Evolutionary conservation across 1,139 yeast species (phyloP), one percentile per base, ranked within the genome.

Genomic region (Saccharomyces hybrid): DNA sequence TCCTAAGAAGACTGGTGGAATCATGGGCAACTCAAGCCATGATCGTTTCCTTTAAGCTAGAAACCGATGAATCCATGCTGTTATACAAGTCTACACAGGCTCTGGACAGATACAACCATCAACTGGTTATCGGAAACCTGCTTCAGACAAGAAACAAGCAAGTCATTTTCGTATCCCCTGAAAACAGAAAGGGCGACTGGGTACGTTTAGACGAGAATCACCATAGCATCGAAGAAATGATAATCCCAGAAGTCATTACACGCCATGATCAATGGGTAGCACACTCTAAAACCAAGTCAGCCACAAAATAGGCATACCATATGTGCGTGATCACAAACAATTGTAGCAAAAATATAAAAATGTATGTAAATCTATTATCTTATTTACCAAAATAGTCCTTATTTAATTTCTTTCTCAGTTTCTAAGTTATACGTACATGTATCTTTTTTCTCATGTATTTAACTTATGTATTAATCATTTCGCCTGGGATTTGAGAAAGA

Each of bases 11-110:
- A 56, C 75, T 95, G 60, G 97, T 91, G 1, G 96, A 89, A 61
- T 80, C 84, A 29, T 93, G 99, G 99, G 96, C 96, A 0, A 96
- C 96, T 1, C 82, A 84, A 7, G 95, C 98, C 1, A 87, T 90
- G 96, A 89, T 95, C 56, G 87, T 93, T 2, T 88, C 96, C 25
- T 95, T 95, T 74, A 95, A 95, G 70, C 78, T 93, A 56, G 99
- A 95, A 67, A 95, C 99, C 0, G 99, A 95, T 69, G 71, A 73
- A 57, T 65, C 75, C 11, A 80, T 95, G 25, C 74, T 95, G 60
- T 77, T 89, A 48, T 75, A 79, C 55, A 95, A 95, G 71, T 89
- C 96, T 5, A 75, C 75, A 52, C 81, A 79, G 54, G 97, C 99
- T 0, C 75, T 95, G 57, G 81, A 81, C 34, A 77, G 96, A 57